Base-by-base conservation (phyloP, 2,329 filamentous ascomycete genomes). In the Venturia pyrina region DNA sequence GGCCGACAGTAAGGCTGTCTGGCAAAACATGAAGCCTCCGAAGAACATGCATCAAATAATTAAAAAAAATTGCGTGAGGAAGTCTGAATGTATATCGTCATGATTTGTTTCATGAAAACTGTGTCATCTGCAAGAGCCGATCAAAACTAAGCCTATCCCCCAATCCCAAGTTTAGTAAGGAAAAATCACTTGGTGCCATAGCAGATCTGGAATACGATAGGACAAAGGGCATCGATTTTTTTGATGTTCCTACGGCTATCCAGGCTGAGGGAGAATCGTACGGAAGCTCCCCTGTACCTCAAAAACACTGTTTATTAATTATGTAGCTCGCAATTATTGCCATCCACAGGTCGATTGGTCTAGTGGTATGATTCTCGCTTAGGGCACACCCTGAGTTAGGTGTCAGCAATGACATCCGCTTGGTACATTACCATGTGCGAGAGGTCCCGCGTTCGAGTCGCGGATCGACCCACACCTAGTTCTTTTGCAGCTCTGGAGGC, bases 371-470 rank as follows among this genome's bases (percentile, higher is more conserved):
- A 37, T 59, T 59, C 53, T 59, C 53, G 53, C 53, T 59, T 59
- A 59, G 53, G 53, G 53, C 2, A 5, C 19, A 59, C 53, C 53
- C 53, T 59, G 53, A 37, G 53, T 37, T 59, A 1, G 1, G 1
- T 6, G 6, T 32, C 28, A 17, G 21, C 2, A 32, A 56, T 32
- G 44, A 10, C 7, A 21, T 3, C 1, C 43, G 5, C 43, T 17
- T 21, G 44, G 44, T 48, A n/a, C 15, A n/a, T 28, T 10, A n/a
- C 44, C 44, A 24, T 28, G 3, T 62, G 60, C 60, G 44, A 62
- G 60, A 62, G 60, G 60, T 43, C 60, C 60, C 60, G 60, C 60
- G 60, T 62, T 62, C 60, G 60, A 62, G 40, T 62, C 60, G 60
- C 60, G 60, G 60, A 44, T 44, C 53, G 53, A 59, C 53, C 32